These are phyloP conservation scores for Candida xyloterini DNA, from an alignment of 805 yeast genomes.

Conservation along the genomic window DNA sequence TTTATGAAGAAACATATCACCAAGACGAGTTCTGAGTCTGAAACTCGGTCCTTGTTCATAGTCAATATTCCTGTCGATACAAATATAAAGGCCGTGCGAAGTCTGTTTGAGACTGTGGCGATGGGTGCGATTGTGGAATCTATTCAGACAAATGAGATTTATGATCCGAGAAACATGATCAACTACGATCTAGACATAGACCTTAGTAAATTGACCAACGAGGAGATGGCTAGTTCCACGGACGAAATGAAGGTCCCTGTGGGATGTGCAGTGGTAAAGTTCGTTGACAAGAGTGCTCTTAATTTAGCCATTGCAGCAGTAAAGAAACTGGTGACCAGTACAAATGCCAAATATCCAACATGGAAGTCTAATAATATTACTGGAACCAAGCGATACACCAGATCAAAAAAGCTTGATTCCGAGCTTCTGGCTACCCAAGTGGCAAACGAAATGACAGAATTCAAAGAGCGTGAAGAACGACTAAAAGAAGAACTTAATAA, in stretches of 20 bases:
- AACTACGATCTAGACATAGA: slow-evolving; percentile 46
- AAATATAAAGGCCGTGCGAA: slow-evolving; percentile 48
- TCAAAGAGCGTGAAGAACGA: slow-evolving; percentile 67
- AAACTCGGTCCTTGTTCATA: slow-evolving; percentile 62
- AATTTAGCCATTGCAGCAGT: slow-evolving; percentile 63
- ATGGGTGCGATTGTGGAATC: slow-evolving; percentile 62
- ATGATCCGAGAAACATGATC: slow-evolving; percentile 23
- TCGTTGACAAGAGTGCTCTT: slow-evolving; percentile 68
- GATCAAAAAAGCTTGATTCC: slow-evolving; percentile 45
- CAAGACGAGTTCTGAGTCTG: slow-evolving; percentile 38
- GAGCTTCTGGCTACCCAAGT: slow-evolving; percentile 54
- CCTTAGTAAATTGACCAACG: slow-evolving; percentile 58
- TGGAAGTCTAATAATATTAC: slow-evolving; percentile 39
- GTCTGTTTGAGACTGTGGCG: slow-evolving; percentile 55
- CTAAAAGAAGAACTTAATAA: slow-evolving; percentile 52
- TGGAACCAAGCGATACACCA: slow-evolving; percentile 41
- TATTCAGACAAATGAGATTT: slow-evolving; percentile 32
- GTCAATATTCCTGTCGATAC: slow-evolving; percentile 73
- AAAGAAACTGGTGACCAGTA: slow-evolving; percentile 41
- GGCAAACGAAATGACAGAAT: slow-evolving; percentile 58
- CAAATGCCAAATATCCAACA: slow-evolving; percentile 27
- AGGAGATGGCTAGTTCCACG: slow-evolving; percentile 35
- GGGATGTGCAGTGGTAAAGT: slow-evolving; percentile 69
- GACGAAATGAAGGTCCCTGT: slow-evolving; percentile 54
- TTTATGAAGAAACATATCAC: slow-evolving; percentile 64